Evolutionary conservation across 352 stramenopile species (phyloP).

Genomic region (Phytophthora pini): DNA sequence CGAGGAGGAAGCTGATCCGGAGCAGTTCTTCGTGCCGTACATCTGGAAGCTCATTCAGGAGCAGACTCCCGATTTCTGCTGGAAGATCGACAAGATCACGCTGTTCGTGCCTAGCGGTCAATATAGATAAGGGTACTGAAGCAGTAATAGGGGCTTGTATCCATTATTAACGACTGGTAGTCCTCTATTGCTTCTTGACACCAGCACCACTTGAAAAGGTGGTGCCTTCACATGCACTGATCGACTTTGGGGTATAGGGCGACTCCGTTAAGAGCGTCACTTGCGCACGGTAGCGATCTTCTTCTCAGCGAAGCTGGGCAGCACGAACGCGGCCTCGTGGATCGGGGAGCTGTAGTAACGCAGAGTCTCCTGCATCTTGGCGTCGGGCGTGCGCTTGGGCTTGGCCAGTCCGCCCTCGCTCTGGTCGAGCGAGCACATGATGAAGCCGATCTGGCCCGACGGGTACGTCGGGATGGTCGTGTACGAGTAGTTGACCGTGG

Average conservation of each 20-base stretch:
- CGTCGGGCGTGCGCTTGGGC: conserved; percentile 70
- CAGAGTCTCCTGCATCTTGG: conserved; percentile 74
- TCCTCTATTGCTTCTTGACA: too few species aligned
- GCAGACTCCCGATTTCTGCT: conserved; percentile 80
- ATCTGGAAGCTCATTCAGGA: conserved; percentile 81
- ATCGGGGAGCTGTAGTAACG: conserved; percentile 96
- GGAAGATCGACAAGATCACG: conserved; percentile 84
- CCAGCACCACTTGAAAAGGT: too few species aligned
- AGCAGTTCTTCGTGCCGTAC: conserved; percentile 84
- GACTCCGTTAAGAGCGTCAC: conserved; percentile 41
- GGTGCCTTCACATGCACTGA: too few species aligned
- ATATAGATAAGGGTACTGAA: conserved; percentile 1
- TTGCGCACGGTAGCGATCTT: conserved; percentile 86
- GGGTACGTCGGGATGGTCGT: conserved; percentile 99
- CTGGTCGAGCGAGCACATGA: conserved; percentile 90
- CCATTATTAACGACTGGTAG: too few species aligned
- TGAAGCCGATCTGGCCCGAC: conserved; percentile 99
- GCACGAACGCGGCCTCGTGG: conserved; percentile 96
- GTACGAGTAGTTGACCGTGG: conserved; percentile 98
- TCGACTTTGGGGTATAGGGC: too few species aligned
- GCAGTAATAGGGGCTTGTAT: too few species aligned
- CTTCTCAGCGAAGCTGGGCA: conserved; percentile 94
- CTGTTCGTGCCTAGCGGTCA: conserved; percentile 54
- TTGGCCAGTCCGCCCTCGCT: conserved; percentile 58
- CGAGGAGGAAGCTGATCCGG: conserved; percentile 71